Conservation (phyloP, 805 yeast species). For the Yueomyces sinensis region DNA sequence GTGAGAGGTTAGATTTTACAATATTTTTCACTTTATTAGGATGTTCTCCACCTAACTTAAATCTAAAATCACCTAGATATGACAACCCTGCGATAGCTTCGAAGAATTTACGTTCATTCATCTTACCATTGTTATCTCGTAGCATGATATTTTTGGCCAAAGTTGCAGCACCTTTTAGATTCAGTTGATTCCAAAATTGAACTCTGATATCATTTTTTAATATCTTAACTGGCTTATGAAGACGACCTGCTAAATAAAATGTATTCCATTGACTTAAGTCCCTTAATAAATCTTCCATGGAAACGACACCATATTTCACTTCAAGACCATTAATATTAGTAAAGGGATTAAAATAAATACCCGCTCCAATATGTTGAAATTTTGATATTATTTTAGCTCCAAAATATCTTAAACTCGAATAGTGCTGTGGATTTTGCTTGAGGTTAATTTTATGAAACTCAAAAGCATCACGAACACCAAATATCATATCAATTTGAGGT, state of each 20-base stretch:
- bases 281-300: conserved; percentile 40
- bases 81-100: conserved; percentile 68
- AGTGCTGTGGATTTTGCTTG: conserved; percentile 56
- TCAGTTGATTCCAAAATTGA: conserved; percentile 57
- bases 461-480: conserved; percentile 61
- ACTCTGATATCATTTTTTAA: conserved; percentile 52
- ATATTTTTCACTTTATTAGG: conserved; percentile 81
- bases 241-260: conserved; percentile 79
- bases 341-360: conserved; percentile 89
- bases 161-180: conserved; percentile 65
- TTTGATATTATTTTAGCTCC: conserved; percentile 46
- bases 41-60: conserved; percentile 79
- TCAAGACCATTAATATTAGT: conserved; percentile 45
- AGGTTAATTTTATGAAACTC: conserved; percentile 71
- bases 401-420: conserved; percentile 49
- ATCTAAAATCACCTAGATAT: conserved; percentile 83
- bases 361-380: conserved; percentile 68
- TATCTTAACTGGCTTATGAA: conserved; percentile 86
- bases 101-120: conserved; percentile 56
- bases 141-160: conserved; percentile 30
- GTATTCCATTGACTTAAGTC: conserved; percentile 81
- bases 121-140: conserved; percentile 22
- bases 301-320: conserved; percentile 81
- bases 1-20: conserved; percentile 57
- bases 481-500: conserved; percentile 77